A percentile compares a stretch with the other conserved stretches of the same genome.
phyloP scores from a whole-genome alignment of 306 rosid species.

The Abrus pulchellus region DNA sequence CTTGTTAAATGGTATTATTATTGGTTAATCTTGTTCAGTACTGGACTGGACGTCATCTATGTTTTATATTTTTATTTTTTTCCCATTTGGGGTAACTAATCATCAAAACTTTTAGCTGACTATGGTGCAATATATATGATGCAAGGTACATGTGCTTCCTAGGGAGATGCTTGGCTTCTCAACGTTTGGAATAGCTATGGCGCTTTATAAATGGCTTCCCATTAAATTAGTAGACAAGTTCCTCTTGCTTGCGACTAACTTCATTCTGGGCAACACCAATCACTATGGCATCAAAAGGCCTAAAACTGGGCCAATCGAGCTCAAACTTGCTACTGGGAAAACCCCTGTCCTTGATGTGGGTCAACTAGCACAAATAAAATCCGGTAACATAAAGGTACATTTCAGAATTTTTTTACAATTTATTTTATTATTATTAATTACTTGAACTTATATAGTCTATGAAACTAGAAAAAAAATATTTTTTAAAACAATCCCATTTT shows the following conservation, averaged over 20 bases:
- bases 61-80: not conserved
- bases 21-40: constrained; percentile 19
- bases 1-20: not conserved
- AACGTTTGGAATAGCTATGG: constrained; percentile 85
- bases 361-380: constrained; percentile 70
- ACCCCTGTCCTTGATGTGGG: constrained; percentile 97
- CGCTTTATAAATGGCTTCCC: constrained; percentile 77
- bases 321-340: constrained; percentile 82
- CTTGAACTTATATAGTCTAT: too few relatives aligned
- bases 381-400: constrained; percentile 83
- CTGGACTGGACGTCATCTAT: constrained; percentile 39
- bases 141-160: constrained; percentile 92
- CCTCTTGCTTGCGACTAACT: constrained; percentile 57
- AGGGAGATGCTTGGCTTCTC: constrained; percentile 90
- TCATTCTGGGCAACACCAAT: constrained; percentile 77
- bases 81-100: constrained; percentile 43
- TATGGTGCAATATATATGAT: constrained; percentile 36
- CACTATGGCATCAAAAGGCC: constrained; percentile 85
- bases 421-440: too few relatives aligned
- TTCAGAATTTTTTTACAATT: too few relatives aligned
- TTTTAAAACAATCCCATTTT: too few relatives aligned
- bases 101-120: constrained; percentile 37
- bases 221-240: constrained; percentile 76
- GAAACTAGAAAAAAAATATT: too few relatives aligned
- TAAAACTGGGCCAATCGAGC: constrained; percentile 91